These are phyloP conservation scores for Naganishia sp. DNA, from an alignment of 1,284 basidiomycete genomes.

Conservation along the genomic window DNA sequence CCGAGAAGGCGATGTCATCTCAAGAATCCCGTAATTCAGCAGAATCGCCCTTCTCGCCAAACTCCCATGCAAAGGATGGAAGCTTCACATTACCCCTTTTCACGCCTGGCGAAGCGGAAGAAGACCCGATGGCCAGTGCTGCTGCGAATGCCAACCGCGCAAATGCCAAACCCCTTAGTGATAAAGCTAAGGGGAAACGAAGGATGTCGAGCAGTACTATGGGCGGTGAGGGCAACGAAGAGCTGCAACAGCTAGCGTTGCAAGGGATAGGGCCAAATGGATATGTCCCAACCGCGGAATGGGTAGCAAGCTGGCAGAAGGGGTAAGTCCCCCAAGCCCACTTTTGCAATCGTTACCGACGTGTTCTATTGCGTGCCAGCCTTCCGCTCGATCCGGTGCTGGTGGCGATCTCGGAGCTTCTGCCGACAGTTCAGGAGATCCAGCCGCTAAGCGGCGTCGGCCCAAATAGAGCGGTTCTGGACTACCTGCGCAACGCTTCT, in stretches of 20 bases:
- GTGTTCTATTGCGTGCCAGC: slow-evolving; percentile 32
- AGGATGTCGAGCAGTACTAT: slow-evolving; percentile 50
- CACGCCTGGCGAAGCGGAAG: slow-evolving; percentile 36
- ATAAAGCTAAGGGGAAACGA: slow-evolving; percentile 84
- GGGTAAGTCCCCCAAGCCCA: slow-evolving; percentile 41
- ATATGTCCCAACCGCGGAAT: slow-evolving; percentile 90
- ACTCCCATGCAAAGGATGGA: neutral
- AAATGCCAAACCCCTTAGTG: slow-evolving; percentile 21
- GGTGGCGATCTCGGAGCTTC: slow-evolving; percentile 77
- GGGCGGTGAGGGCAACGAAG: slow-evolving; percentile 38
- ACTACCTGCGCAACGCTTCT: slow-evolving; percentile 62
- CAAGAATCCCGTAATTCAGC: slow-evolving; percentile 1
- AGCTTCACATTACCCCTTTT: slow-evolving; percentile 34
- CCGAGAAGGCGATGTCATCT: slow-evolving; percentile 49
- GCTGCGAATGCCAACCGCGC: slow-evolving; percentile 20
- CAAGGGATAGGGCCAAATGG: slow-evolving; percentile 77
- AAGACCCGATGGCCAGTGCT: slow-evolving; percentile 38
- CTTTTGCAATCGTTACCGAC: neutral
- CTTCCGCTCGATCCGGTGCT: slow-evolving; percentile 78
- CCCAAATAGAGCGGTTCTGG: slow-evolving; percentile 59
- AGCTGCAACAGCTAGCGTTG: slow-evolving; percentile 65
- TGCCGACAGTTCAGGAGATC: slow-evolving; percentile 80
- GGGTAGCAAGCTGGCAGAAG: slow-evolving; percentile 64
- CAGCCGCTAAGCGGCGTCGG: slow-evolving; percentile 59
- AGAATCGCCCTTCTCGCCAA: neutral